These are phyloP conservation scores for Effrenium voratum DNA, from an alignment of 73 alveolate genomes.

Conservation along the genomic window DNA sequence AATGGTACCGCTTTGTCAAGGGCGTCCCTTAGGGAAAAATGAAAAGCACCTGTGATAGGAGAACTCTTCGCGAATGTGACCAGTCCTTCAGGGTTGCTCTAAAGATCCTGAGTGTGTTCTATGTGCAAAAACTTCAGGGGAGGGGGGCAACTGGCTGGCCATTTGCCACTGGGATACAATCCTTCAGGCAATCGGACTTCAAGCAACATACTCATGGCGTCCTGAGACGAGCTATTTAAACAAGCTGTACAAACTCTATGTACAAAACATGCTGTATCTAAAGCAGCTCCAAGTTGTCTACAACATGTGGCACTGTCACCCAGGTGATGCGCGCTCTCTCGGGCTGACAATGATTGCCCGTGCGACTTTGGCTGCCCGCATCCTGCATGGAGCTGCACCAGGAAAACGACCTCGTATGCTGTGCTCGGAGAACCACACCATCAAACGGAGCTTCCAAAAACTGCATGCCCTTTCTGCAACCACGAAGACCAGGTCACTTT, in stretches of 20 bases:
- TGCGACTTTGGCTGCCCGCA: constrained; percentile 34
- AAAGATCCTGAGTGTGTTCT: too few species aligned
- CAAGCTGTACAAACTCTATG: not conserved
- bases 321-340: not conserved
- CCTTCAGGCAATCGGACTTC: too few species aligned
- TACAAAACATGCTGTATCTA: not conserved
- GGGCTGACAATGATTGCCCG: not conserved
- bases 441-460: constrained; percentile 41
- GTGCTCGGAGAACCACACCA: constrained; percentile 84
- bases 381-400: constrained; percentile 38
- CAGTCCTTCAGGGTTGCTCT: too few species aligned
- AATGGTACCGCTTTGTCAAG: too few species aligned
- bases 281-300: not conserved
- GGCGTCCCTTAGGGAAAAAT: too few species aligned
- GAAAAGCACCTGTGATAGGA: too few species aligned
- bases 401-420: constrained; percentile 5
- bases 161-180: too few species aligned
- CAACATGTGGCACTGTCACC: not conserved
- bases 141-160: too few species aligned
- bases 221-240: too few species aligned
- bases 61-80: too few species aligned
- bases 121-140: too few species aligned
- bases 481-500: constrained; percentile 21
- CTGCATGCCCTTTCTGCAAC: constrained; percentile 51
- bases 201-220: too few species aligned